phyloP scores from a whole-genome alignment of 1,139 yeast genomes.

The Pichia sp. region DNA sequence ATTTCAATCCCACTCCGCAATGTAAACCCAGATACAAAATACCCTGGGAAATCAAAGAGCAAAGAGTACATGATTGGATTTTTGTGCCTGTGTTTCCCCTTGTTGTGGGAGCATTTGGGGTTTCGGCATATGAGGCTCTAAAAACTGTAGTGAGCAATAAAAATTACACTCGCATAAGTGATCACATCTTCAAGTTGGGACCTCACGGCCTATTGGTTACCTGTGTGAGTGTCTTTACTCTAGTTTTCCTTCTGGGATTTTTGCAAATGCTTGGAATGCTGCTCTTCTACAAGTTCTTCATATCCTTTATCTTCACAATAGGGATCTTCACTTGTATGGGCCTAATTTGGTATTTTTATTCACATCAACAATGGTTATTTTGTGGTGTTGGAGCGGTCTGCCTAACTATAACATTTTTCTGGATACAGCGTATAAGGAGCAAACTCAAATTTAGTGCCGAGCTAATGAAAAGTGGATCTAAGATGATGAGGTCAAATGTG shows the following conservation, averaged over 20 bases:
- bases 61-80: too few relatives aligned
- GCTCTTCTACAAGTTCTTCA: slow-evolving; percentile 58
- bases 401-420: slow-evolving; percentile 55
- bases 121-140: too few relatives aligned
- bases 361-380: slow-evolving; percentile 61
- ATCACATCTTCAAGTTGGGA: too few relatives aligned
- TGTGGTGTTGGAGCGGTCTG: slow-evolving; percentile 67
- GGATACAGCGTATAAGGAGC: slow-evolving; percentile 64
- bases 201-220: too few relatives aligned
- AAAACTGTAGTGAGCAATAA: too few relatives aligned
- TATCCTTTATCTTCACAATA: slow-evolving; percentile 59
- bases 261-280: slow-evolving; percentile 36
- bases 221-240: too few relatives aligned
- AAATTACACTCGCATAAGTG: too few relatives aligned
- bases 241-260: slow-evolving; percentile 46
- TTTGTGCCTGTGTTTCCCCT: too few relatives aligned
- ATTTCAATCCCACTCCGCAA: too few relatives aligned
- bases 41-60: too few relatives aligned
- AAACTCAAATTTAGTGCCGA: slow-evolving; percentile 57
- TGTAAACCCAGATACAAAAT: too few relatives aligned
- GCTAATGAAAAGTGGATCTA: slow-evolving; percentile 64
- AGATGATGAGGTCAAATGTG: slow-evolving; percentile 66
- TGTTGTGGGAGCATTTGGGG: too few relatives aligned
- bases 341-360: slow-evolving; percentile 67
- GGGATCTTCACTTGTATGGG: slow-evolving; percentile 68